Evolutionary conservation across 108 stramenopile genomes (phyloP).

Genomic region (Fragilariopsis cylindrus): DNA sequence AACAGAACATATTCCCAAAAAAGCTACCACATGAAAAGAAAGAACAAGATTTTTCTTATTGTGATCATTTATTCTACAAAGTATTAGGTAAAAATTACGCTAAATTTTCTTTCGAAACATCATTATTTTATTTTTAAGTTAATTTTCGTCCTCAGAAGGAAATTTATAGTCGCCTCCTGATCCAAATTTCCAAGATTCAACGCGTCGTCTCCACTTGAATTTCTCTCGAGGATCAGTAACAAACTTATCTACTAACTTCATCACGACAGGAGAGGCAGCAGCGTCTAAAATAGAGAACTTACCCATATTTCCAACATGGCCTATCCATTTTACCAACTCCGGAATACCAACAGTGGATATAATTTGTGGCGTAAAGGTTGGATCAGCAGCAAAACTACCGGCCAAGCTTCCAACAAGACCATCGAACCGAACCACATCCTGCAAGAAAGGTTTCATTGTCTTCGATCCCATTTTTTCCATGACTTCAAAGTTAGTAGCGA

Average conservation of each 20-base stretch:
- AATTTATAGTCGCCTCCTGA: constrained; percentile 81
- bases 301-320: constrained; percentile 78
- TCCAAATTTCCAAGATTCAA: constrained; percentile 85
- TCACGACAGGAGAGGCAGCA: constrained; percentile 41
- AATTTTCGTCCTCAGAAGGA: constrained; percentile 17
- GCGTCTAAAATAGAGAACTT: constrained; percentile 56
- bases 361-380: constrained; percentile 82
- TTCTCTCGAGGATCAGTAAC: constrained; percentile 46
- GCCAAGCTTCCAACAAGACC: constrained; percentile 80
- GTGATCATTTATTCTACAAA: no score
- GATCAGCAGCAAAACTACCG: constrained; percentile 70
- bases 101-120: no score
- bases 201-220: constrained; percentile 47
- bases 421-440: constrained; percentile 92
- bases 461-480: constrained; percentile 79
- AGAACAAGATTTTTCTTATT: no score
- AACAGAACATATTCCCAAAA: constrained; percentile 46
- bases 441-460: constrained; percentile 83
- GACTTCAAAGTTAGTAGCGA: constrained; percentile 87
- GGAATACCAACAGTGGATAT: constrained; percentile 76
- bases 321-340: constrained; percentile 79
- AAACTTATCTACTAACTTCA: constrained; percentile 38
- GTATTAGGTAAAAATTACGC: no score
- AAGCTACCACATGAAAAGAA: not conserved
- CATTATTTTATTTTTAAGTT: not conserved